Percentiles rank a stretch among this genome's conserved stretches.
phyloP scores from a whole-genome alignment of 2,329 filamentous ascomycete genomes.

The Fusarium dimerum region DNA sequence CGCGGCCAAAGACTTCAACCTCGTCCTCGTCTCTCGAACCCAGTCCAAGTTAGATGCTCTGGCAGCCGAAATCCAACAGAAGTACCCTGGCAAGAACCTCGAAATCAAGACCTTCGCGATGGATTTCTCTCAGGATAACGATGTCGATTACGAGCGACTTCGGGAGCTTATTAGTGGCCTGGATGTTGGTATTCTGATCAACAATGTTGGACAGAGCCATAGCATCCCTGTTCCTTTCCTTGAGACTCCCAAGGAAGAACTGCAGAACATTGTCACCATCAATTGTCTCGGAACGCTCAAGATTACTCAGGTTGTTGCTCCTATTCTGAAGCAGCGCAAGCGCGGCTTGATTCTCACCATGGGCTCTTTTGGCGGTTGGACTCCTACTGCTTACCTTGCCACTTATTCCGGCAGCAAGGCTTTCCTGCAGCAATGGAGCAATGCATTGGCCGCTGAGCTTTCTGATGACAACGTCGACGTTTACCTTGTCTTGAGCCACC shows the following conservation, averaged over 20 bases:
- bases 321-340: constrained; percentile 81
- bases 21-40: constrained; percentile 95
- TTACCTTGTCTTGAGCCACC: constrained; percentile 88
- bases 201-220: constrained; percentile 96
- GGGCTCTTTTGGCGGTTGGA: constrained; percentile 92
- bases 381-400: constrained; percentile 87
- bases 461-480: constrained; percentile 79
- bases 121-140: constrained; percentile 83
- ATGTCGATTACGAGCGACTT: constrained; percentile 77
- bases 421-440: constrained; percentile 96
- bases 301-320: constrained; percentile 81
- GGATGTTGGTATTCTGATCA: constrained; percentile 85
- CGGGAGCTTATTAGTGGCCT: constrained; percentile 68
- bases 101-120: constrained; percentile 81
- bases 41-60: constrained; percentile 83
- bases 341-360: constrained; percentile 92
- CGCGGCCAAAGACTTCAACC: constrained; percentile 88
- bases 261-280: constrained; percentile 89
- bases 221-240: constrained; percentile 88
- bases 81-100: constrained; percentile 61
- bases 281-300: constrained; percentile 91
- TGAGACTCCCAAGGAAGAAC: constrained; percentile 75
- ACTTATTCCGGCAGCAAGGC: constrained; percentile 98
- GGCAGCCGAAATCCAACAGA: constrained; percentile 71
- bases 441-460: constrained; percentile 80